phyloP scores from a whole-genome alignment of 192 early-diverging fungal species.

The Chytriomyces confervae region DNA sequence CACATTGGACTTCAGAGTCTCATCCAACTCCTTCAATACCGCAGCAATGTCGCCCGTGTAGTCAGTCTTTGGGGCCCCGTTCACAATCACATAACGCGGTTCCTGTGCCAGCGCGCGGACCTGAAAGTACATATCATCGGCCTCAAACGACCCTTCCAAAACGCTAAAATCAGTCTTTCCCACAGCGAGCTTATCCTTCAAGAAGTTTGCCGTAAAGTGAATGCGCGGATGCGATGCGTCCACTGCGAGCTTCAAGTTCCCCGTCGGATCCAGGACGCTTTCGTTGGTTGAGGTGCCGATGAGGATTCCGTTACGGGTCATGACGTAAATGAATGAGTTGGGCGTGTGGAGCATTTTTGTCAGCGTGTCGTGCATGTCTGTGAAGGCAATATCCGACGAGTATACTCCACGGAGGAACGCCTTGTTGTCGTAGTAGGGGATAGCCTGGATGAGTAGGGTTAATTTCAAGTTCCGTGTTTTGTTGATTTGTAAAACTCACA shows the following conservation, averaged over 20 bases:
- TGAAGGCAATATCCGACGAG: slow-evolving; percentile 17
- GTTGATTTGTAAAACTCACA: neutral
- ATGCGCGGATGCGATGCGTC: neutral
- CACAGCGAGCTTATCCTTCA: neutral
- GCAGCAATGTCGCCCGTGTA: slow-evolving; percentile 23
- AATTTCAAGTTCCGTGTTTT: no score
- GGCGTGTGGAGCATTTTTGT: neutral
- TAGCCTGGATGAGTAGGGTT: no score
- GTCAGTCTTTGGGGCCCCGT: slow-evolving; percentile 21
- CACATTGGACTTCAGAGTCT: neutral
- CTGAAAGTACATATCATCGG: slow-evolving; percentile 1
- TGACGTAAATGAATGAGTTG: slow-evolving; percentile 26
- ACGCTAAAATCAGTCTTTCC: neutral
- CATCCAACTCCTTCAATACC: neutral
- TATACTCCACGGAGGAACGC: no score
- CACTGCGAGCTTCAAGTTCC: neutral
- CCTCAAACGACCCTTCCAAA: neutral
- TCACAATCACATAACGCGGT: slow-evolving; percentile 16
- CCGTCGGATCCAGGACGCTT: neutral
- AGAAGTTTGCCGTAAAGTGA: neutral
- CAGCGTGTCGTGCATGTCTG: slow-evolving; percentile 13
- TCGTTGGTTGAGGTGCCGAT: slow-evolving; percentile 20
- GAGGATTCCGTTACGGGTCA: slow-evolving; percentile 1
- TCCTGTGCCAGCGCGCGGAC: neutral
- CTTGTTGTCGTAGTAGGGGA: no score